Conservation (phyloP, 768 basidiomycete genomes). For the Pleurotus eryngii region DNA sequence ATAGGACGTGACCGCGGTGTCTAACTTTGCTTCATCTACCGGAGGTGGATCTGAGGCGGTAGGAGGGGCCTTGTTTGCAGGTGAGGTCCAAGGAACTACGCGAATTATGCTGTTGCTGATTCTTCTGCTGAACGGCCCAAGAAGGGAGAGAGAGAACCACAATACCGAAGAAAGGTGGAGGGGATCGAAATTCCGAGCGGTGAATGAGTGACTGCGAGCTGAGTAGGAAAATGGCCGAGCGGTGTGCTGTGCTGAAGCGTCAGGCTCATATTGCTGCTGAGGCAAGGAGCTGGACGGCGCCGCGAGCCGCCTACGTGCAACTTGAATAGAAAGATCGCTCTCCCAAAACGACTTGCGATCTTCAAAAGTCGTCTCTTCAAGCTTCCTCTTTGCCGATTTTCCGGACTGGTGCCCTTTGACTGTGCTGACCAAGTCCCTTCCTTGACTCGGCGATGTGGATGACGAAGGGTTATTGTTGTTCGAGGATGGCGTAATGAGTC, state of each 20-base stretch:
- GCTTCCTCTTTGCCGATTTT: conserved; percentile 4
- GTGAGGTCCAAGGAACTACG: background rate
- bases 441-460: background rate
- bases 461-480: background rate
- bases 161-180: conserved; percentile 64
- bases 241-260: background rate
- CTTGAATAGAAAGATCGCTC: conserved; percentile 12
- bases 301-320: conserved; percentile 13
- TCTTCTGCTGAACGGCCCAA: conserved; percentile 40
- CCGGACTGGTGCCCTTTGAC: background rate
- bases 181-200: conserved; percentile 45
- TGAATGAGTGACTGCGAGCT: background rate
- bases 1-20: background rate
- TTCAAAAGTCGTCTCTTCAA: background rate
- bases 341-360: conserved; percentile 16
- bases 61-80: background rate
- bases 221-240: background rate
- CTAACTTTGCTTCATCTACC: background rate
- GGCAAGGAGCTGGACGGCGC: conserved; percentile 14
- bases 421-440: background rate
- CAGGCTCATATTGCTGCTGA: background rate
- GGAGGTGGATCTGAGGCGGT: background rate
- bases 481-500: background rate
- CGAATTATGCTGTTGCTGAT: conserved; percentile 10
- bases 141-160: conserved; percentile 56